A percentile compares a stretch with the other conserved stretches of the same genome.
Conservation (phyloP, 148 eudicot species). For the Dysphania ambrosioides region DNA sequence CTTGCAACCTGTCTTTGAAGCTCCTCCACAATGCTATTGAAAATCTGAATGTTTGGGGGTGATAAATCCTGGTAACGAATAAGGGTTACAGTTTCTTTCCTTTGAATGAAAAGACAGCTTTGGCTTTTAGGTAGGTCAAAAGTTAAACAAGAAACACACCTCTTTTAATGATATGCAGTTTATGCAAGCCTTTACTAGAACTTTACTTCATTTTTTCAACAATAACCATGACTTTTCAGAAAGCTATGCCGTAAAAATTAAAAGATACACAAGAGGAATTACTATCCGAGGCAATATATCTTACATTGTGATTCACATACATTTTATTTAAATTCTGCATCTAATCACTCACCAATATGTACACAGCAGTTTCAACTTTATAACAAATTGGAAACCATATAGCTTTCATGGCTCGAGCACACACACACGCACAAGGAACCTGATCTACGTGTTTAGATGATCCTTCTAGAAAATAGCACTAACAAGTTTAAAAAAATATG, state of each 20-base stretch:
- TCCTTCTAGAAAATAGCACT: neutral
- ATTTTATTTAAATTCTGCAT: neutral
- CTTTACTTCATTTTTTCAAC: neutral
- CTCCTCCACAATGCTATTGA: conserved; percentile 54
- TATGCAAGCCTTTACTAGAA: neutral
- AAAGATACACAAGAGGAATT: no score
- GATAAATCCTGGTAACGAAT: conserved; percentile 51
- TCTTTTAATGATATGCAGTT: neutral
- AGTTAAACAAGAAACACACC: neutral
- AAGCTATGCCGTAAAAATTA: neutral
- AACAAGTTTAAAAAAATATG: neutral
- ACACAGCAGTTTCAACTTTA: neutral
- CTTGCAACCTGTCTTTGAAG: conserved; percentile 53
- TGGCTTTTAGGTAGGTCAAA: neutral
- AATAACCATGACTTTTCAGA: neutral
- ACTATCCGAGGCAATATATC: neutral
- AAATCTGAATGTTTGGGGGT: conserved; percentile 37
- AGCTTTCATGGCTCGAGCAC: neutral
- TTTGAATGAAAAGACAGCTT: neutral
- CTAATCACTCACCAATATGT: neutral
- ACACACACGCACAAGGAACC: neutral
- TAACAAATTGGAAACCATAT: neutral
- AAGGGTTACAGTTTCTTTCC: conserved; percentile 20
- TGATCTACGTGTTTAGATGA: neutral
- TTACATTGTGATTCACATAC: neutral